Evolutionary conservation across 2,329 filamentous ascomycete genomes (phyloP), one percentile per base, ranked within the genome.

Genomic region (Colletotrichum liriopes): DNA sequence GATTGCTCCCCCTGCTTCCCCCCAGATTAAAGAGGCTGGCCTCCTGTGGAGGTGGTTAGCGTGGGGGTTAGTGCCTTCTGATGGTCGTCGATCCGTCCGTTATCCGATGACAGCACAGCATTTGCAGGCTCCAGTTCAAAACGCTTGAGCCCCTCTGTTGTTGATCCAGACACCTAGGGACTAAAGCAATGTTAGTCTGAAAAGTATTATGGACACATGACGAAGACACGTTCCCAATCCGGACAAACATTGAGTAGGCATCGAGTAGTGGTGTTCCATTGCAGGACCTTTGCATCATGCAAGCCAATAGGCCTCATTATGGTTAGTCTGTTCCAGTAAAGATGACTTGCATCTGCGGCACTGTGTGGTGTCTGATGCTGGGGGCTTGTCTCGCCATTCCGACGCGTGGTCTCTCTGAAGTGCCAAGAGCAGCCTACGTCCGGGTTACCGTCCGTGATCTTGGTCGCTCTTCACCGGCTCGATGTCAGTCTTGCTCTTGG

Each of bases 51-150:
- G 29, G 35, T 54, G 39, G 35, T 20, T 64, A 67, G 63, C 56
- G 67, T 67, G 67, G 67, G 67, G 67, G 67, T 56, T 67, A 62
- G 63, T 45, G 39, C 16, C 49, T 11, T 39, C 47, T 37, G 29
- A 35, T 43, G 55, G 35, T 5, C 41, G 65, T 62, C 56, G 65
- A 62, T 54, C 56, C 43, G 20, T 45, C 65, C 55, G 26, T 35
- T 41, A 43, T 62, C 65, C 39, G 65, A 52, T 54, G 63, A 35
- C 18, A 41, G 32, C 32, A 63, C 16, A 35, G 35, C 37, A 41
- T 58, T 29, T 41, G n/a, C 43, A 35, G 23, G 23, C 20, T 39
- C 23, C 26, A 18, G 23, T 51, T 32, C 47, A 9, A 52, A 29
- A 8, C 47, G 35, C 45, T 18, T 39, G 32, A 16, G 41, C 37